Evolutionary conservation across 1,284 basidiomycete genomes (phyloP), one percentile per base, ranked within the genome.

Genomic region (Pascua guehoae): DNA sequence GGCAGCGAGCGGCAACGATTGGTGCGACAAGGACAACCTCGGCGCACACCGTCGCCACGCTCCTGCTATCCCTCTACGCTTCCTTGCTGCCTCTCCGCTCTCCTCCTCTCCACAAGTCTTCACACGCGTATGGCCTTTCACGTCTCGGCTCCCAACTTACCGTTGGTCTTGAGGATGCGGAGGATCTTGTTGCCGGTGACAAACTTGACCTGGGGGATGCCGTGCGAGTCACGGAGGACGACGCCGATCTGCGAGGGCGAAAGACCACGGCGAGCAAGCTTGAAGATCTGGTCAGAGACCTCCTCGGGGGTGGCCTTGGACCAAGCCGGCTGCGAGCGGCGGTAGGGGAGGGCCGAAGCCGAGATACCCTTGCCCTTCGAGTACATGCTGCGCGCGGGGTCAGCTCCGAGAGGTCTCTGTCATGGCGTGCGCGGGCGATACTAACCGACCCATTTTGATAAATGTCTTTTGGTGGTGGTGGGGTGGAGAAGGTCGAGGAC

Each of bases 161-260:
- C 91, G 75, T 92, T 85, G 67, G 88, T 86, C 84, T 97, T 98
- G 79, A 98, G 84, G 82, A 98, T 93, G 84, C 95, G 88, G 71
- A 98, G 87, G 75, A 98, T 95, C 86, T 98, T 98, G 89, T 96
- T 97, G 78, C 94, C 95, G 61, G 95, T 98, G 75, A 98, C 89
- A 80, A 91, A 92, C 74, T 93, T 92, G 79, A 98, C 94, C 78
- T 84, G 81, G 77, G 95, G 93, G 73, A 98, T 88, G 74, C 95
- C 95, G 79, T 98, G 91, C 74, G 91, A 92, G 84, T 98, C 95
- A 81, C 95, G 90, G 75, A 98, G 89, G 78, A 88, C 86, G 68
- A 97, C 92, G 86, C 95, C 95, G 78, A 98, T 97, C 80, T 97
- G 92, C 53, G 94, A 98, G 55, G 95, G 95, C 53, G 92, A 94